Evolutionary conservation across 1,139 yeast species (phyloP).

Genomic region (Diutina pseudorugosa): DNA sequence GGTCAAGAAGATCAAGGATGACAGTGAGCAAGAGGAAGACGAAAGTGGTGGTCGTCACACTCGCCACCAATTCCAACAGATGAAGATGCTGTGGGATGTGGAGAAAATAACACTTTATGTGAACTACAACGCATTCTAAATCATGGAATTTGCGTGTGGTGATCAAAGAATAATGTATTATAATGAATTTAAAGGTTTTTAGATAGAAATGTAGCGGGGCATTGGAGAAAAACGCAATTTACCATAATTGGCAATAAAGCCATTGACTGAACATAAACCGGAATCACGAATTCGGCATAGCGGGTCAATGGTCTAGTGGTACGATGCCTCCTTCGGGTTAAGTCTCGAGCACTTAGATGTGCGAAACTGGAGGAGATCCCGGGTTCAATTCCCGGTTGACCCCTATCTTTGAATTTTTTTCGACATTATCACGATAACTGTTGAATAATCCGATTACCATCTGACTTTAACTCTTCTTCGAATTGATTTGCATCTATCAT

Average conservation of each 20-base stretch:
- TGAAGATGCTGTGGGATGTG: slow-evolving; percentile 37
- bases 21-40: background rate
- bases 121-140: background rate
- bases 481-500: too few relatives aligned
- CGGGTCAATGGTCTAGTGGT: slow-evolving; percentile 4
- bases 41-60: slow-evolving; percentile 27
- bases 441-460: too few relatives aligned
- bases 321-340: slow-evolving; percentile 4
- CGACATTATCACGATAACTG: background rate
- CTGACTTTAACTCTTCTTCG: too few relatives aligned
- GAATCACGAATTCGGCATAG: background rate
- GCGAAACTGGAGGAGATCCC: slow-evolving; percentile 3
- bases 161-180: background rate
- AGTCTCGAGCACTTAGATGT: background rate
- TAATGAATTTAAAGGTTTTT: background rate
- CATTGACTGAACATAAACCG: background rate
- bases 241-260: background rate
- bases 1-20: slow-evolving; percentile 9
- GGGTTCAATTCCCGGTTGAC: slow-evolving; percentile 4
- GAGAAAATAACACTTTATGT: slow-evolving; percentile 26
- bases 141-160: background rate
- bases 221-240: too few relatives aligned
- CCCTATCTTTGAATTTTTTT: background rate
- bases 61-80: slow-evolving; percentile 35
- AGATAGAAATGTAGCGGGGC: too few relatives aligned